Evolutionary conservation across 768 basidiomycete genomes (phyloP).

Genomic region (Phanerochaete sordida): DNA sequence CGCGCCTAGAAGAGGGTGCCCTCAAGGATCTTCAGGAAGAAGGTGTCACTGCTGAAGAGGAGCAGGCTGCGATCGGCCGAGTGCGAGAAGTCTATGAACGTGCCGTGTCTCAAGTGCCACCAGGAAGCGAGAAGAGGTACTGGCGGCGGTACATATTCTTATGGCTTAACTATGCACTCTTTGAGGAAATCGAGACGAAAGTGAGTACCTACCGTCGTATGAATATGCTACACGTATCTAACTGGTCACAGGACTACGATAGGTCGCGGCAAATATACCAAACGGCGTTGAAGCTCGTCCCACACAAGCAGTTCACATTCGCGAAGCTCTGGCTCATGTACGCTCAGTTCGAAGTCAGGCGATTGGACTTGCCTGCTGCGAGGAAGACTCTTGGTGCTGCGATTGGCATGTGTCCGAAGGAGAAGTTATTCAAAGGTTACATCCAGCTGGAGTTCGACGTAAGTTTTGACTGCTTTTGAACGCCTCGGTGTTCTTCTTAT

Average conservation of each 20-base stretch:
- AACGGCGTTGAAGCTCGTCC: slow-evolving; percentile 83
- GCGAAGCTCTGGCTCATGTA: slow-evolving; percentile 95
- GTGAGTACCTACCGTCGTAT: slow-evolving; percentile 34
- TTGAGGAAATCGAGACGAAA: slow-evolving; percentile 95
- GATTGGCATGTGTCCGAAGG: slow-evolving; percentile 96
- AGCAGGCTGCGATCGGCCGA: slow-evolving; percentile 55
- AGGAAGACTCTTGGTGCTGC: slow-evolving; percentile 86
- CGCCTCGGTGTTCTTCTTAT: background rate
- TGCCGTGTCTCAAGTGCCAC: slow-evolving; percentile 93
- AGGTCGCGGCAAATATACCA: slow-evolving; percentile 91
- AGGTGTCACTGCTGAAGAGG: slow-evolving; percentile 68
- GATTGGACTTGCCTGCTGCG: slow-evolving; percentile 76
- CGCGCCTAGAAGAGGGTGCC: slow-evolving; percentile 89
- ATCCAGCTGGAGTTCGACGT: slow-evolving; percentile 92
- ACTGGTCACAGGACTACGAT: slow-evolving; percentile 61
- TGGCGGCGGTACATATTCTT: slow-evolving; percentile 90
- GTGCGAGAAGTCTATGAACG: slow-evolving; percentile 95
- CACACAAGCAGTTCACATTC: slow-evolving; percentile 96
- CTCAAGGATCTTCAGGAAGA: slow-evolving; percentile 71
- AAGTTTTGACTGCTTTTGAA: slow-evolving; percentile 22
- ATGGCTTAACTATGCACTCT: slow-evolving; percentile 94
- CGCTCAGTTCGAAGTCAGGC: slow-evolving; percentile 88
- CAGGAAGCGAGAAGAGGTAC: slow-evolving; percentile 88
- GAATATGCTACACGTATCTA: background rate
- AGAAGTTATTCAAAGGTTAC: slow-evolving; percentile 92